Conservation (phyloP, 208 protist genomes). For the Balamuthia mandrillaris region DNA sequence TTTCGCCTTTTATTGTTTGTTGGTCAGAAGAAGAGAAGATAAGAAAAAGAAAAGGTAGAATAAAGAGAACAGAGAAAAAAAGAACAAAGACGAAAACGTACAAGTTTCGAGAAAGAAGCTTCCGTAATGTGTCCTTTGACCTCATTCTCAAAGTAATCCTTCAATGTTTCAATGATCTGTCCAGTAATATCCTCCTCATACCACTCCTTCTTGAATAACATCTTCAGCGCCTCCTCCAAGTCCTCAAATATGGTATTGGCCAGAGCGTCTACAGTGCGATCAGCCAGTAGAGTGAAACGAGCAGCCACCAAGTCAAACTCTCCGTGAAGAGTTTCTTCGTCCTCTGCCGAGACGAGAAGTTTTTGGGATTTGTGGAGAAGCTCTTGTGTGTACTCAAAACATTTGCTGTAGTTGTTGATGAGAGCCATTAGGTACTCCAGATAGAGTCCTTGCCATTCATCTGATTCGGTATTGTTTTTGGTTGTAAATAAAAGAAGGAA, state of each 20-base stretch:
- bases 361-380: neutral
- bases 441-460: neutral
- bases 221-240: neutral
- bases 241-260: neutral
- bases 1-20: neutral
- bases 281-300: neutral
- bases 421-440: neutral
- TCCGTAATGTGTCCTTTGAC: neutral
- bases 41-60: neutral
- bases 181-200: conserved; percentile 1
- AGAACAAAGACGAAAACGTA: neutral
- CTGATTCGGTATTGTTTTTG: neutral
- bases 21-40: neutral
- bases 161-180: neutral
- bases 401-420: conserved; percentile 21
- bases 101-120: neutral
- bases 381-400: neutral
- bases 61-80: neutral
- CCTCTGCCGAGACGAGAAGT: neutral
- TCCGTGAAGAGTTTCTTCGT: neutral
- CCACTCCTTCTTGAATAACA: conserved; percentile 13
- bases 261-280: neutral
- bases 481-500: neutral
- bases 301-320: neutral
- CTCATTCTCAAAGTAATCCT: conserved; percentile 10